phyloP scores from a whole-genome alignment of 1,284 basidiomycete species.

The Sparassis latifolia region DNA sequence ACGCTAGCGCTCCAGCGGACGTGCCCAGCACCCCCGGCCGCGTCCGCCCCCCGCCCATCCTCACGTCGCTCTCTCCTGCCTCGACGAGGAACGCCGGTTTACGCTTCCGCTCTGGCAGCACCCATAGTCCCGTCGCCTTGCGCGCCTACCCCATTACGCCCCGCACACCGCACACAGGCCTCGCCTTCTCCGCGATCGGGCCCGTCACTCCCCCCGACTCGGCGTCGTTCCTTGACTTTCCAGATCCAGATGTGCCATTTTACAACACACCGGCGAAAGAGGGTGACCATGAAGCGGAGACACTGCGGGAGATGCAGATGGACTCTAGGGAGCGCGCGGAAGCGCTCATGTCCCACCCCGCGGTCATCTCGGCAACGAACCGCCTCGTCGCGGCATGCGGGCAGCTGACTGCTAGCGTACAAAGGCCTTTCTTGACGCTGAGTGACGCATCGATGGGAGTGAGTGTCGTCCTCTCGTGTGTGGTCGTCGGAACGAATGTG shows the following conservation, averaged over 20 bases:
- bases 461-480: conserved; percentile 19
- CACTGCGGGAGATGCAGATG: neutral
- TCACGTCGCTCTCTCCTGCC: neutral
- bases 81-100: neutral
- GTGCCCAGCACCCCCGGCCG: neutral
- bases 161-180: neutral
- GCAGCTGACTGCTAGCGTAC: conserved; percentile 55
- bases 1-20: neutral
- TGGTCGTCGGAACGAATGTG: neutral
- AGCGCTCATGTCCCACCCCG: conserved; percentile 48
- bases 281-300: conserved; percentile 8
- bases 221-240: conserved; percentile 30
- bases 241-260: conserved; percentile 46
- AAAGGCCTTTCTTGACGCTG: conserved; percentile 58
- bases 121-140: neutral
- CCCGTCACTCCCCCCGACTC: neutral
- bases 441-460: conserved; percentile 65
- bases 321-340: conserved; percentile 28
- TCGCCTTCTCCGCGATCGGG: neutral
- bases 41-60: neutral
- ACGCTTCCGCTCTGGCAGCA: no score
- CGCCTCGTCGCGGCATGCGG: conserved; percentile 61
- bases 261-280: conserved; percentile 29
- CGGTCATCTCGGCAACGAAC: conserved; percentile 50
- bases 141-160: neutral